Percentiles rank a stretch among this genome's conserved stretches.
Conservation (phyloP, 495 filamentous ascomycete species). For the Penicillium coprophilum region DNA sequence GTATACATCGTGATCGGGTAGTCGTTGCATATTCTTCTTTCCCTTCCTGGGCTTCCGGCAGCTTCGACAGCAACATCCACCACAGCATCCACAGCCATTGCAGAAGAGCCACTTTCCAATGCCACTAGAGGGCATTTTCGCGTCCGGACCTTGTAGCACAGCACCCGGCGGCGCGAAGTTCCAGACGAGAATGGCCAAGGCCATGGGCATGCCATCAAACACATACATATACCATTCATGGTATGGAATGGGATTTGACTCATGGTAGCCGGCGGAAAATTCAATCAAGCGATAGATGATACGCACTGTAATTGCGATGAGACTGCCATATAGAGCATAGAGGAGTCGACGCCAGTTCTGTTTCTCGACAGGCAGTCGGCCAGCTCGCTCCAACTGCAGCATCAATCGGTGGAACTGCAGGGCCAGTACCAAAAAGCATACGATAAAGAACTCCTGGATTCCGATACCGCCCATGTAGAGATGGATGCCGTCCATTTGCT, state of each 20-base stretch:
- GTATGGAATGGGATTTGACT: conserved; percentile 2
- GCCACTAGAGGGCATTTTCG: conserved; percentile 1
- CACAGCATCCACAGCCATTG: conserved; percentile 3
- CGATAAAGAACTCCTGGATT: conserved; percentile 56
- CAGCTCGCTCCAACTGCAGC: not conserved
- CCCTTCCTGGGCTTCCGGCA: not conserved
- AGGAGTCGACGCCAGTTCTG: not conserved
- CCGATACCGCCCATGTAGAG: conserved; percentile 59
- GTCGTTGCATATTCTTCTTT: conserved; percentile 1
- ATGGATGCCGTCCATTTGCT: conserved; percentile 38
- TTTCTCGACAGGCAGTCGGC: not conserved
- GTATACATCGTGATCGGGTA: not conserved
- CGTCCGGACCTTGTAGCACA: not conserved
- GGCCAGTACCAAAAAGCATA: conserved; percentile 47
- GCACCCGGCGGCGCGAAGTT: not conserved
- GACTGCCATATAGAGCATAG: not conserved
- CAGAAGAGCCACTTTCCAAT: not conserved
- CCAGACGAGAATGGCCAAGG: not conserved
- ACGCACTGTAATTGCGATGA: not conserved
- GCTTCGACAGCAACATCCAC: conserved; percentile 9
- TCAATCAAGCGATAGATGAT: conserved; percentile 7
- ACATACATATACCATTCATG: conserved; percentile 11
- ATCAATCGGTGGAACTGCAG: conserved; percentile 49
- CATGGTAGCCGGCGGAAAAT: not conserved
- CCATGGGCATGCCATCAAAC: conserved; percentile 7